Evolutionary conservation across 176 grass and related monocot genomes (phyloP).

Genomic region (Tuctoria greenei): DNA sequence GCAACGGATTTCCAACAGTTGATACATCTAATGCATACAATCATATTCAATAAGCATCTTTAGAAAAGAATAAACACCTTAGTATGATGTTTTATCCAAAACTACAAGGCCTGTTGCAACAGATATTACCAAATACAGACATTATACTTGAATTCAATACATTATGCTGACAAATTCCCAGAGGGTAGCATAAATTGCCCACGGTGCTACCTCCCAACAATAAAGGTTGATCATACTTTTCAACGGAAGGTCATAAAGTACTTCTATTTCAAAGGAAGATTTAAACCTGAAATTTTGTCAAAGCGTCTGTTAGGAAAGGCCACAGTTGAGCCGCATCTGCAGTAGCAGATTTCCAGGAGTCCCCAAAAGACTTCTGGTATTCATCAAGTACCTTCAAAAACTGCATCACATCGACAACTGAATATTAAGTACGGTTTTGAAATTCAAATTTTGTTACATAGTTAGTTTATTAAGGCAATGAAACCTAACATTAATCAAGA

Average conservation of each 20-base stretch:
- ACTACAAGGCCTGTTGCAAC: not conserved
- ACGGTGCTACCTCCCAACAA: not conserved
- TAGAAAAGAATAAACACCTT: not conserved
- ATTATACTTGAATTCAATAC: not conserved
- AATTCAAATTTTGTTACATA: not conserved
- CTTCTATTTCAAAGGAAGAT: not conserved
- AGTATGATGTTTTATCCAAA: constrained; percentile 12
- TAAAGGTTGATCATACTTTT: not conserved
- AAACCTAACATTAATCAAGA: not conserved
- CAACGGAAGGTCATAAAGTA: not conserved
- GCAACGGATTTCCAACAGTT: too few relatives aligned
- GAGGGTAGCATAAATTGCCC: not conserved
- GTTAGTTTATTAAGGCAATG: not conserved
- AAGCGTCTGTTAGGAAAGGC: constrained; percentile 78
- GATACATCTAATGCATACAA: constrained; percentile 3
- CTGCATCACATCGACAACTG: constrained; percentile 3
- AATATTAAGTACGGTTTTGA: not conserved
- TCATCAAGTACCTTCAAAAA: constrained; percentile 89
- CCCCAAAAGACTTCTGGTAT: constrained; percentile 96
- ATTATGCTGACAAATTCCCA: not conserved
- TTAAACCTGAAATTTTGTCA: constrained; percentile 91
- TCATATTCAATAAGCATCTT: not conserved
- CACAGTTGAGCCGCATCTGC: constrained; percentile 72
- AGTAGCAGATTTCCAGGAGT: constrained; percentile 65
- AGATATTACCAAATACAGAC: not conserved